These are phyloP conservation scores for Fraxinus nigra DNA, from an alignment of 305 asterid species.

Conservation along the genomic window DNA sequence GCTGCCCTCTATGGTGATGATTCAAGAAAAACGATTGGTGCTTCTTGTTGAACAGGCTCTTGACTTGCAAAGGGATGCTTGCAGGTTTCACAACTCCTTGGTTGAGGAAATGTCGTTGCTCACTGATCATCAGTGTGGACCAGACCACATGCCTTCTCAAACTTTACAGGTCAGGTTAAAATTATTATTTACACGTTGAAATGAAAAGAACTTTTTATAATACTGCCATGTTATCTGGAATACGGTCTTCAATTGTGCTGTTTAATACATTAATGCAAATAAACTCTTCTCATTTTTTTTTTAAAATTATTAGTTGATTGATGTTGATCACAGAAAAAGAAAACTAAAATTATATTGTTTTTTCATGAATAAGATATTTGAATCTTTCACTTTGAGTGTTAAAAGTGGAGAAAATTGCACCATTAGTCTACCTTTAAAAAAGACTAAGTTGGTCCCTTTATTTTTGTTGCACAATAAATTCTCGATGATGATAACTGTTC, in stretches of 20 bases:
- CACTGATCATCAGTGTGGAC: slow-evolving; percentile 40
- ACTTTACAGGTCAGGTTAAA: slow-evolving; percentile 36
- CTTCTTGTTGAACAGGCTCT: slow-evolving; percentile 43
- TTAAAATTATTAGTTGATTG: neutral
- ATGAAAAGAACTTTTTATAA: neutral
- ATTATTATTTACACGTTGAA: neutral
- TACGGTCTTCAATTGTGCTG: neutral
- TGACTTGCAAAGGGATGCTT: slow-evolving; percentile 34
- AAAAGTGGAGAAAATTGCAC: neutral
- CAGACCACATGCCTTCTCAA: slow-evolving; percentile 33
- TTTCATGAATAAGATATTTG: neutral
- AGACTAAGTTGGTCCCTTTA: neutral
- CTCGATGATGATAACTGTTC: neutral
- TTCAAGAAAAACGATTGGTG: slow-evolving; percentile 32
- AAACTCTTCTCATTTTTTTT: neutral
- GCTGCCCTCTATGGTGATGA: slow-evolving; percentile 31
- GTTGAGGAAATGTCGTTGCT: slow-evolving; percentile 33
- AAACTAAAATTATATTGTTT: neutral
- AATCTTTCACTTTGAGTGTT: neutral
- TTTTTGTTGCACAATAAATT: neutral
- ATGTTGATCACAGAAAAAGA: neutral
- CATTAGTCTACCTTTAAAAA: neutral
- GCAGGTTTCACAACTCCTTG: slow-evolving; percentile 35
- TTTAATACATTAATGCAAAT: neutral
- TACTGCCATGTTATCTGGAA: neutral